A percentile compares a stretch with the other conserved stretches of the same genome.
Conservation (phyloP, 306 rosid species). For the Morella rubra region DNA sequence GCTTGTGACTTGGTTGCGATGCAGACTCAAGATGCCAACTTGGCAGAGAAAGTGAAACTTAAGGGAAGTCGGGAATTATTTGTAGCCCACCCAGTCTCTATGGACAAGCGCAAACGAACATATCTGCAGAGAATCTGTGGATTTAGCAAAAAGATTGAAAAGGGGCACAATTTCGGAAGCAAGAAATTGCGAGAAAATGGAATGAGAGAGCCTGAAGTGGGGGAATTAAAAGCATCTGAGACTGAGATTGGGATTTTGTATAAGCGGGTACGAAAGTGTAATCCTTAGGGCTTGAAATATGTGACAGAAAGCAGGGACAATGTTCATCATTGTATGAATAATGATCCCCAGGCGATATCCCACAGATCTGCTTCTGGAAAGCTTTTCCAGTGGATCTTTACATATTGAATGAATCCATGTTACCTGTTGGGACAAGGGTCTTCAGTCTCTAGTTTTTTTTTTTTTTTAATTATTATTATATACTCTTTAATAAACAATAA, state of each 20-base stretch:
- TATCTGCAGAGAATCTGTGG: neutral
- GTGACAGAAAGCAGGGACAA: neutral
- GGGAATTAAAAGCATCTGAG: neutral
- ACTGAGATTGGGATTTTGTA: neutral
- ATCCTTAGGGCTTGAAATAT: neutral
- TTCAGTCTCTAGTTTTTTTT: too few species aligned
- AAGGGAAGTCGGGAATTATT: slow-evolving; percentile 6
- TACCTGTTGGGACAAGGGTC: too few species aligned
- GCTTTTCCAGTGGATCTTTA: too few species aligned
- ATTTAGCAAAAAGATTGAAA: neutral
- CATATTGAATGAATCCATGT: too few species aligned
- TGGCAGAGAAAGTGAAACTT: slow-evolving; percentile 9
- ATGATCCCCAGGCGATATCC: neutral
- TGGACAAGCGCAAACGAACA: neutral
- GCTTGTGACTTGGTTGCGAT: neutral
- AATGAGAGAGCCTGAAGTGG: neutral
- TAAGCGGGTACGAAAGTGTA: neutral
- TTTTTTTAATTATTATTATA: too few species aligned
- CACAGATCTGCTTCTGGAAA: too few species aligned
- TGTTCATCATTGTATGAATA: neutral
- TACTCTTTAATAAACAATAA: too few species aligned
- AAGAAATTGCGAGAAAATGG: neutral
- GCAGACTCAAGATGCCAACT: slow-evolving; percentile 28
- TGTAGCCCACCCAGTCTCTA: neutral
- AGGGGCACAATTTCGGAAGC: neutral